Percentiles rank a stretch among this genome's conserved stretches.
These are phyloP conservation scores for Megacollybia marginata DNA, from an alignment of 768 basidiomycete genomes.

Conservation along the genomic window DNA sequence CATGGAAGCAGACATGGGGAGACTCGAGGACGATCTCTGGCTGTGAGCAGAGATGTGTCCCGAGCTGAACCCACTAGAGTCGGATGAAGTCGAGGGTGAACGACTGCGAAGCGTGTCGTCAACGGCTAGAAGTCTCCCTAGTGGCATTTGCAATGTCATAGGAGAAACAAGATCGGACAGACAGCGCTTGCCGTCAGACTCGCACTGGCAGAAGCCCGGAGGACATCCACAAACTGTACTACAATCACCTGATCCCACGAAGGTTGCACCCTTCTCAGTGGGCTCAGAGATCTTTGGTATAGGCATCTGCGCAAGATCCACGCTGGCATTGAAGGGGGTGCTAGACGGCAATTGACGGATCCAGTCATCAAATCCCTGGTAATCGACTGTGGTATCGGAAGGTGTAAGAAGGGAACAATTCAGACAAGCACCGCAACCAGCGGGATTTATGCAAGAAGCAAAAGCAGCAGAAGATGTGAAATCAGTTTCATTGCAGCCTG, in stretches of 20 bases:
- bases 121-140: constrained; percentile 4
- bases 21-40: neutral
- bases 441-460: constrained; percentile 30
- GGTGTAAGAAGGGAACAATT: constrained; percentile 53
- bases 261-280: neutral
- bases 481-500: constrained; percentile 26
- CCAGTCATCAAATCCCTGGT: constrained; percentile 52
- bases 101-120: neutral
- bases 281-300: neutral
- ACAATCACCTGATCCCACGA: neutral
- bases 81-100: constrained; percentile 17
- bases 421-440: constrained; percentile 41
- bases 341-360: constrained; percentile 42
- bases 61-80: constrained; percentile 16
- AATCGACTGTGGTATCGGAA: neutral
- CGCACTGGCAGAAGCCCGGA: constrained; percentile 5
- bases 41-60: neutral
- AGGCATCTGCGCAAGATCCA: constrained; percentile 8
- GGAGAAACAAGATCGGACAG: neutral
- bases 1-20: too few species aligned
- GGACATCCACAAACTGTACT: neutral
- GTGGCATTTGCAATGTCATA: neutral
- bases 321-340: constrained; percentile 16
- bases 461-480: constrained; percentile 27
- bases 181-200: neutral